Conservation (phyloP, 2,329 filamentous ascomycete genomes). For the Fusarium clavum region DNA sequence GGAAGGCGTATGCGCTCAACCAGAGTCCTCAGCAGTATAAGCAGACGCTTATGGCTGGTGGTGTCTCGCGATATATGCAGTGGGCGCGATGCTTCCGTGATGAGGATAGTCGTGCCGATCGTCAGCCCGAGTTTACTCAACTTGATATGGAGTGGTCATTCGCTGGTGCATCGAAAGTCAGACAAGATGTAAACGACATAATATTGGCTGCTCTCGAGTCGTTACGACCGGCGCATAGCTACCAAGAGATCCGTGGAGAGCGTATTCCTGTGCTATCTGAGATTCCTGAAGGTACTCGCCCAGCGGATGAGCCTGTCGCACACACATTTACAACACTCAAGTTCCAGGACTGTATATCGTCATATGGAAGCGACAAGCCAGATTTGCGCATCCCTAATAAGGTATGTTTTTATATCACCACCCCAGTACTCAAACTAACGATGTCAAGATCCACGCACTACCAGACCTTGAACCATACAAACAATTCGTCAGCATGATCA, state of each 20-base stretch:
- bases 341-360: constrained; percentile 70
- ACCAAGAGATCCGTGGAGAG: constrained; percentile 67
- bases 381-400: constrained; percentile 80
- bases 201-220: constrained; percentile 47
- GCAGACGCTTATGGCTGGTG: constrained; percentile 94
- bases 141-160: constrained; percentile 96
- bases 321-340: constrained; percentile 52
- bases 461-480: constrained; percentile 66
- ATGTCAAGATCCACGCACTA: constrained; percentile 69
- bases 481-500: constrained; percentile 81
- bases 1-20: constrained; percentile 87
- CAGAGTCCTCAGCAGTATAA: constrained; percentile 99
- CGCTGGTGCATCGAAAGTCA: constrained; percentile 62
- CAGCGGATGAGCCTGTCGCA: constrained; percentile 37
- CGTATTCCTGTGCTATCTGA: constrained; percentile 49
- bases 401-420: constrained; percentile 55
- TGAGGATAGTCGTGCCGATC: constrained; percentile 90
- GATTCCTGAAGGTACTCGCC: constrained; percentile 34
- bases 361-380: constrained; percentile 91
- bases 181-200: constrained; percentile 53
- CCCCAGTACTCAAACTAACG: rapidly evolving
- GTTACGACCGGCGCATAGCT: constrained; percentile 60
- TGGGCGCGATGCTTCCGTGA: constrained; percentile 96
- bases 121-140: constrained; percentile 96
- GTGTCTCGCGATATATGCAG: constrained; percentile 86